Percentiles rank a stretch among this genome's conserved stretches.
These are phyloP conservation scores for Triangularia verruculosa DNA, from an alignment of 2,329 filamentous ascomycete species.

Conservation along the genomic window DNA sequence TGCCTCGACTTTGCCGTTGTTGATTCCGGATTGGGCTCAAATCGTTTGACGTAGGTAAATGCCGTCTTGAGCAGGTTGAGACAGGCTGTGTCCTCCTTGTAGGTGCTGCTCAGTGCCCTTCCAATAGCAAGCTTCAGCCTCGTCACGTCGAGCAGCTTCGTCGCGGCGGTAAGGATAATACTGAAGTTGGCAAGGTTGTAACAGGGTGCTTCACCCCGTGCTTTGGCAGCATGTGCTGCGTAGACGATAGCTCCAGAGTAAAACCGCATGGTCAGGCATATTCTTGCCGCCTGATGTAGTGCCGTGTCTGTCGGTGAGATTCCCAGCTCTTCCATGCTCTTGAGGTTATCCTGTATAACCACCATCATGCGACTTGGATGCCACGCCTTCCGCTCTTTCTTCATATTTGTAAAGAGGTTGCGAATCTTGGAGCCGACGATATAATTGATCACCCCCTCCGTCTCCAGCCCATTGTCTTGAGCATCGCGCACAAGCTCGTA, in stretches of 20 bases:
- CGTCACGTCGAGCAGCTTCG: constrained; percentile 28
- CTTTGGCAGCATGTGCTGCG: constrained; percentile 30
- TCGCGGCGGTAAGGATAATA: constrained; percentile 31
- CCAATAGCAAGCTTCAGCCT: constrained; percentile 28
- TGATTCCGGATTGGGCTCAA: background rate
- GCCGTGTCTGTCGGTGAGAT: constrained; percentile 28
- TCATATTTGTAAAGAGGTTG: constrained; percentile 27
- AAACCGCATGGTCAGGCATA: constrained; percentile 30
- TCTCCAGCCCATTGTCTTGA: constrained; percentile 40
- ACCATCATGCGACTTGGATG: constrained; percentile 26
- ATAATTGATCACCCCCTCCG: constrained; percentile 40
- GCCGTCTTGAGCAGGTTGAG: background rate
- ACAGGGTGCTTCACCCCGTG: constrained; percentile 22
- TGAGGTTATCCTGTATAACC: background rate
- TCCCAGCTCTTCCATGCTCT: constrained; percentile 23
- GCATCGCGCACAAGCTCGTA: constrained; percentile 41
- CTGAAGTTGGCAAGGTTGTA: constrained; percentile 35
- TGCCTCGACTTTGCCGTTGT: background rate
- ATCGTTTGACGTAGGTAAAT: background rate
- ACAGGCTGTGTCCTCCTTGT: background rate
- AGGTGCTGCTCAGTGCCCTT: constrained; percentile 1
- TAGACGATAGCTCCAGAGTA: constrained; percentile 30
- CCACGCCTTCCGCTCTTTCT: constrained; percentile 23
- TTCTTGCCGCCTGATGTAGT: constrained; percentile 33
- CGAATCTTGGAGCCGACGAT: constrained; percentile 40